These are phyloP conservation scores for Talaromyces rugulosus DNA, from an alignment of 2,329 filamentous ascomycete species.

Conservation along the genomic window DNA sequence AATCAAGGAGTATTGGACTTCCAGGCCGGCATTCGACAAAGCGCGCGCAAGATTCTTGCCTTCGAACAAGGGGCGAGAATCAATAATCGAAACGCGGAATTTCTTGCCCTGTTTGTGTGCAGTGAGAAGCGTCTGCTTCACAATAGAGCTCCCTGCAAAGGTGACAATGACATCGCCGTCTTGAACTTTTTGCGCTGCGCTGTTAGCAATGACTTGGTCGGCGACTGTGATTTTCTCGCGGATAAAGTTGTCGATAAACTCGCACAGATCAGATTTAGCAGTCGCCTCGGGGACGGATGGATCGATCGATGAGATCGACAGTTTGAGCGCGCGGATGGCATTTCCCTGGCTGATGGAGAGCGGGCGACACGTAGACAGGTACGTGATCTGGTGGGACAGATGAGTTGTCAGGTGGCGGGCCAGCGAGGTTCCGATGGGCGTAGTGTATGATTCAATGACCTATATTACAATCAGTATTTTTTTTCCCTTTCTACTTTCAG, in stretches of 20 bases:
- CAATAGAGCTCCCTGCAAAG: conserved; percentile 79
- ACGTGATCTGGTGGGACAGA: conserved; percentile 92
- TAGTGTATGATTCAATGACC: conserved; percentile 91
- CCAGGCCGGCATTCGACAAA: conserved; percentile 65
- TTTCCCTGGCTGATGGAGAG: conserved; percentile 97
- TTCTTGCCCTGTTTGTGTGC: conserved; percentile 66
- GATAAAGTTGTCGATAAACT: conserved; percentile 84
- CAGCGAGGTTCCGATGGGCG: conserved; percentile 76
- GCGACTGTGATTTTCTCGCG: conserved; percentile 84
- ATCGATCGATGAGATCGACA: conserved; percentile 85
- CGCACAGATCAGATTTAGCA: conserved; percentile 73
- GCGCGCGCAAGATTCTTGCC: conserved; percentile 67
- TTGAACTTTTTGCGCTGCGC: conserved; percentile 69
- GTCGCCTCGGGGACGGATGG: conserved; percentile 76
- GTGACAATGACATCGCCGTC: conserved; percentile 80
- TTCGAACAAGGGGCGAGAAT: conserved; percentile 68
- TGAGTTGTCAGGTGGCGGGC: conserved; percentile 89
- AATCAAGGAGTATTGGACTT: conserved; percentile 76
- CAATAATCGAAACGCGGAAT: conserved; percentile 81
- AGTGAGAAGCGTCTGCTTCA: conserved; percentile 74
- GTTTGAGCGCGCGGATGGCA: conserved; percentile 89
- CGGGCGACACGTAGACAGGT: conserved; percentile 87
- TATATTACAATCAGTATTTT: conserved; percentile 34
- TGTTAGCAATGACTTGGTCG: conserved; percentile 76
- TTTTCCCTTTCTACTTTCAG: neutral